Percentiles rank a stretch among this genome's conserved stretches.
Conservation (phyloP, 208 protist species). For the Wallacemonas sp. region DNA sequence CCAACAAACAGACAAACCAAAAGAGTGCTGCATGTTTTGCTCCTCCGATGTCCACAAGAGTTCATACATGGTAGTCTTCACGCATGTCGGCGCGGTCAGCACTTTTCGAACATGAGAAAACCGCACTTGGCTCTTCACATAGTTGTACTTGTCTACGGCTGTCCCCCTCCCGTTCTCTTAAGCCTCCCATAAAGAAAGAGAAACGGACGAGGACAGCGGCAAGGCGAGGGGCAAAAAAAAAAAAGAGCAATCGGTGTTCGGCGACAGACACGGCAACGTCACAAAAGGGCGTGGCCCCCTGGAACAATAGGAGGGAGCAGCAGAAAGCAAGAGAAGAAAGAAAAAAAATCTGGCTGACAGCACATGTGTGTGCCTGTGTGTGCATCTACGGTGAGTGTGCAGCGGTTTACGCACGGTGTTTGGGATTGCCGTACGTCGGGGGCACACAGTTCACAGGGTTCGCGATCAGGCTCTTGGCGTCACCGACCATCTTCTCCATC, state of each 20-base stretch:
- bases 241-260: neutral
- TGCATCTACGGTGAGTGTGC: no score
- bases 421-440: slow-evolving; percentile 35
- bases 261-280: neutral
- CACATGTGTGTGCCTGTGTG: no score
- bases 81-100: no score
- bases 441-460: slow-evolving; percentile 32
- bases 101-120: no score
- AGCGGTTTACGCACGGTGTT: neutral
- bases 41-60: no score
- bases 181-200: slow-evolving; percentile 4
- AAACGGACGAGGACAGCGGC: neutral
- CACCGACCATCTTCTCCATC: slow-evolving; percentile 42
- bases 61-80: no score
- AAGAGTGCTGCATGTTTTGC: no score
- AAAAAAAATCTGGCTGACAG: neutral
- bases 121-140: no score
- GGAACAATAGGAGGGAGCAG: neutral
- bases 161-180: no score
- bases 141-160: no score
- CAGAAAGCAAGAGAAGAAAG: neutral
- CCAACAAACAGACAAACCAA: neutral
- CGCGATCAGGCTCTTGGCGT: slow-evolving; percentile 39
- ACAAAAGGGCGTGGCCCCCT: no score
- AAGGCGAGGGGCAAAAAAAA: slow-evolving; percentile 4